Evolutionary conservation across 2,329 filamentous ascomycete species (phyloP).

Genomic region (Mycogone perniciosa): DNA sequence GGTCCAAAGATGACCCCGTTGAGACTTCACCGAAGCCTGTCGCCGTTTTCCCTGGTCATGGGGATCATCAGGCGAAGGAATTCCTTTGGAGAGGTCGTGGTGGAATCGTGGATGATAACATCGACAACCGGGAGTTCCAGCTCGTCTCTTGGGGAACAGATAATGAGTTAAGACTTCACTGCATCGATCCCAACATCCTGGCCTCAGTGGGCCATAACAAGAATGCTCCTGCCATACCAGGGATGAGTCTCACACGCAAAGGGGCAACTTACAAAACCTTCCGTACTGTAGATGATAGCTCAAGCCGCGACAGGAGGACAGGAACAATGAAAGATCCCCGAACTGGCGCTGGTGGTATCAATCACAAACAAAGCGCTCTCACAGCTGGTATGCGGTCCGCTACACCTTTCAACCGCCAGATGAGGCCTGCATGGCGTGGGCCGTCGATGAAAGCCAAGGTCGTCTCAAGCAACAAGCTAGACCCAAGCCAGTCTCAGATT

Average conservation of each 20-base stretch:
- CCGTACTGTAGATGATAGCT: constrained; percentile 59
- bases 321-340: constrained; percentile 58
- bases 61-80: constrained; percentile 71
- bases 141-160: constrained; percentile 90
- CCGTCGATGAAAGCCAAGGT: constrained; percentile 54
- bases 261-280: constrained; percentile 84
- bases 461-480: constrained; percentile 32
- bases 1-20: constrained; percentile 35
- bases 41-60: constrained; percentile 54
- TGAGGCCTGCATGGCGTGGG: constrained; percentile 43
- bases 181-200: constrained; percentile 58
- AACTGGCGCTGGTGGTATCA: constrained; percentile 36
- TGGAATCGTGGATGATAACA: constrained; percentile 54
- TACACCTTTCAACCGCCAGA: constrained; percentile 22
- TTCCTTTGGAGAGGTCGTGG: constrained; percentile 85
- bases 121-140: constrained; percentile 84
- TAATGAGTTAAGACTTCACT: constrained; percentile 72
- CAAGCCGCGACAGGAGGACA: constrained; percentile 50
- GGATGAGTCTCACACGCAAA: constrained; percentile 68
- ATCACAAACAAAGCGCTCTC: constrained; percentile 38
- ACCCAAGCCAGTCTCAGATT: constrained; percentile 51
- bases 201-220: constrained; percentile 66
- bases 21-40: constrained; percentile 45
- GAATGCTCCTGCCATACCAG: constrained; percentile 57
- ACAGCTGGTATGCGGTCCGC: constrained; percentile 38